Evolutionary conservation across 2,329 filamentous ascomycete species (phyloP), one percentile per base, ranked within the genome.

Genomic region (Cladosporium austrohemisphaericum): DNA sequence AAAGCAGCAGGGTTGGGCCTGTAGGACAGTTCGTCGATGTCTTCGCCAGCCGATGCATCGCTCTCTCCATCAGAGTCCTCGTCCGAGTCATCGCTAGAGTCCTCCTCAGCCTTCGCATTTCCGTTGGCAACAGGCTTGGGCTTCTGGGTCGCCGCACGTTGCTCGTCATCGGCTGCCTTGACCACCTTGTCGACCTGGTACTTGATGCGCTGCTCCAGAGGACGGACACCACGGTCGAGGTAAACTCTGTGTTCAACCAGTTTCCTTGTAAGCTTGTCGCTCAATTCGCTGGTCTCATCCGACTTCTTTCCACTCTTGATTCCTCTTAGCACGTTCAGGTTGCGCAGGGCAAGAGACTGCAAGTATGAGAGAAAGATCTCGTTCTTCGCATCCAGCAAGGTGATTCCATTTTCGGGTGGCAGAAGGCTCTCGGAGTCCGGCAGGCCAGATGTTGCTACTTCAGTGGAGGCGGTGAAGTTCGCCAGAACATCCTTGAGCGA

Each of bases 101-200:
- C 56, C 4, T 69, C 32, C 52, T 62, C 44, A 53, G 62, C 54
- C 31, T 53, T 52, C 25, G 51, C 53, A 28, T 37, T 49, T 7
- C 50, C 52, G 4, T 56, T 60, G 20, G 59, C 55, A 10, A 59
- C 52, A 13, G 60, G 56, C 56, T 50, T 67, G 2, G 65, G 63
- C 36, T 71, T 70, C 10, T 65, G 60, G 2, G 60, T 60, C 3
- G 67, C 68, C 3, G 61, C 63, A 26, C 79, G 74, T 55, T 84
- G 78, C 3, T 81, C 78, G 58, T 92, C 85, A 53, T 95, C 87
- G 28, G 90, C 90, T 0, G 89, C 88, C 55, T 89, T 86, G 16
- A 98, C 76, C 20, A 96, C 90, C 65, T 95, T 93, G 68, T 97
- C 92, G 61, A 98, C 89, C 66, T 96, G 91, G 70, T 96, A 98